These are phyloP conservation scores for Apocynum venetum DNA, from an alignment of 257 asterid species.

Conservation along the genomic window DNA sequence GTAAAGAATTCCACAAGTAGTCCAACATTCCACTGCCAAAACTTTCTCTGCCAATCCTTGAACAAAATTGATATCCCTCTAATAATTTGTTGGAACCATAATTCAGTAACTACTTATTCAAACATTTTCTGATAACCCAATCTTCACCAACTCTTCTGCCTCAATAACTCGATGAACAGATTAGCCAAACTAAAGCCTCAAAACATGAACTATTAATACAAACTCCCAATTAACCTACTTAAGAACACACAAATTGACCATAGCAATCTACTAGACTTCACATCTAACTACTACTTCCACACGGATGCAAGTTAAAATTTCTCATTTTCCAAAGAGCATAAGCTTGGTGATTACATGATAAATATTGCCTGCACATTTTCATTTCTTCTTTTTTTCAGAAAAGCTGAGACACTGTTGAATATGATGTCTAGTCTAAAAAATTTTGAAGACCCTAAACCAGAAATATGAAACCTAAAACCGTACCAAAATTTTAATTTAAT, in stretches of 20 bases:
- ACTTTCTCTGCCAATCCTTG: neutral
- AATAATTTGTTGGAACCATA: neutral
- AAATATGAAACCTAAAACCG: conserved; percentile 5
- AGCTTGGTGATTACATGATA: neutral
- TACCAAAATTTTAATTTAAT: neutral
- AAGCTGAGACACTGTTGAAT: neutral
- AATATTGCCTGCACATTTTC: neutral
- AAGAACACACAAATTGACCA: no score
- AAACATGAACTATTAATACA: neutral
- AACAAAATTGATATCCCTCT: neutral
- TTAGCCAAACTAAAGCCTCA: neutral
- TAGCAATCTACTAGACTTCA: neutral
- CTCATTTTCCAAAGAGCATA: neutral
- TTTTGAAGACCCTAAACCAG: neutral
- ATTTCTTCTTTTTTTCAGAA: neutral
- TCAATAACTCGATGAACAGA: neutral
- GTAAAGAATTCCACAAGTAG: neutral
- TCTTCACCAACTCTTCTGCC: neutral
- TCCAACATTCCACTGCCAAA: neutral
- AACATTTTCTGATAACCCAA: neutral
- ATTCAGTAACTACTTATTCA: neutral
- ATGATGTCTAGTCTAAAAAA: neutral
- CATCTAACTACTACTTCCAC: neutral
- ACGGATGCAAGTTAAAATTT: neutral
- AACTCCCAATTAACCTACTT: neutral